Conservation (phyloP, 1,284 basidiomycete species). For the Rhodotorula mucilaginosa region DNA sequence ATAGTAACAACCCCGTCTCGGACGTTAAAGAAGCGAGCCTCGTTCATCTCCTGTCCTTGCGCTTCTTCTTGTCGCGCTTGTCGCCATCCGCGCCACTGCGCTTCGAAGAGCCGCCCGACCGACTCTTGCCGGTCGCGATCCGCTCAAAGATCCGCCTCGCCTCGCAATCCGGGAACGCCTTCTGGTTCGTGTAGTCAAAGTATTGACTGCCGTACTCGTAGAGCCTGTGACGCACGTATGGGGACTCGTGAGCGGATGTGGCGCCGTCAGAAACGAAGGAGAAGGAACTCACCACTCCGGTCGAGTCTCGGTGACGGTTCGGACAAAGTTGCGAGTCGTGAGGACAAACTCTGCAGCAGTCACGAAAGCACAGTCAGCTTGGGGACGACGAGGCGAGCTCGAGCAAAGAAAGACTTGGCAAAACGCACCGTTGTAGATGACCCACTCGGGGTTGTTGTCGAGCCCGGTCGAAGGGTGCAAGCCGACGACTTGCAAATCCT, state of each 20-base stretch:
- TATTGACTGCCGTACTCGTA: conserved; percentile 77
- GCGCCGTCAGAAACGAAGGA: conserved; percentile 1
- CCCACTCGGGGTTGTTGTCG: conserved; percentile 92
- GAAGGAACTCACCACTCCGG: conserved; percentile 71
- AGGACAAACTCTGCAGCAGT: conserved; percentile 69
- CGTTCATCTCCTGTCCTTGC: conserved; percentile 18
- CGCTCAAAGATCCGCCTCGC: conserved; percentile 66
- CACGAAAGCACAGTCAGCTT: neutral
- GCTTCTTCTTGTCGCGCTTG: conserved; percentile 31
- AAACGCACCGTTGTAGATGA: conserved; percentile 75
- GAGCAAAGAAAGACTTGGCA: too few relatives aligned
- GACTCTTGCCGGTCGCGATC: conserved; percentile 43
- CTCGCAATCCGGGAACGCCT: conserved; percentile 66
- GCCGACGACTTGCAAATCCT: conserved; percentile 22
- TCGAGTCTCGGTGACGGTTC: conserved; percentile 84
- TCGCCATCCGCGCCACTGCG: conserved; percentile 13
- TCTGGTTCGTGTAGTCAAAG: conserved; percentile 61
- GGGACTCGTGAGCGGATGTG: neutral
- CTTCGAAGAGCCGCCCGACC: neutral
- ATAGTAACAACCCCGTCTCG: too few relatives aligned
- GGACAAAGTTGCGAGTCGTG: conserved; percentile 81
- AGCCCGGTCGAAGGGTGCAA: conserved; percentile 88
- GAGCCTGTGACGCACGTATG: conserved; percentile 57
- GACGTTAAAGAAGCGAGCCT: too few relatives aligned
- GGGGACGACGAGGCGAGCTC: neutral